A percentile compares a stretch with the other conserved stretches of the same genome.
Evolutionary conservation across 2,329 filamentous ascomycete species (phyloP).

Genomic region (Fusarium agapanthi): DNA sequence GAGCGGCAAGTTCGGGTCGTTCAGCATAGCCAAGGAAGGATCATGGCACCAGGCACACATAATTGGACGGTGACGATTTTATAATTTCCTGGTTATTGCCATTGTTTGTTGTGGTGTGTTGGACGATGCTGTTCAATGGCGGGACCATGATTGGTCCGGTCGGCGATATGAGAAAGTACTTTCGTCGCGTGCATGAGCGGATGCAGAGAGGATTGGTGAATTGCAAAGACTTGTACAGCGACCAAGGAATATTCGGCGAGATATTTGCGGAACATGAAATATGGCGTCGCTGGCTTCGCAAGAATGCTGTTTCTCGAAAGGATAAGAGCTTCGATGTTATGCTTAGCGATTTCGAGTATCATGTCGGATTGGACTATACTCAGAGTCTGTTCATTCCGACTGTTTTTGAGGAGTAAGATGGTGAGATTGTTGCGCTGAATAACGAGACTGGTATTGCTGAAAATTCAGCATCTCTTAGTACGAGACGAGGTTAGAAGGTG

Average conservation of each 20-base stretch:
- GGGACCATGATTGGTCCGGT: slow-evolving; percentile 42
- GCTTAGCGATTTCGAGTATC: slow-evolving; percentile 26
- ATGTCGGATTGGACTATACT: slow-evolving; percentile 31
- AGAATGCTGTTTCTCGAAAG: rapidly evolving
- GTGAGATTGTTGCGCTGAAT: slow-evolving; percentile 17
- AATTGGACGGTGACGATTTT: not conserved
- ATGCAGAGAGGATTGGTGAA: slow-evolving; percentile 23
- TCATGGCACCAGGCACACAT: not conserved
- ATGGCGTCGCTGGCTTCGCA: slow-evolving; percentile 10
- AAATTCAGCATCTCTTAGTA: not conserved
- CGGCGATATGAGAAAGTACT: slow-evolving; percentile 32
- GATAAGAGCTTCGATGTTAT: not conserved
- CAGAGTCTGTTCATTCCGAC: slow-evolving; percentile 33
- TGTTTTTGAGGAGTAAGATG: slow-evolving; percentile 32
- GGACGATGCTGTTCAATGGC: slow-evolving; percentile 32
- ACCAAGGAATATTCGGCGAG: slow-evolving; percentile 43
- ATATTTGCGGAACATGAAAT: slow-evolving; percentile 42
- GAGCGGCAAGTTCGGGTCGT: not conserved
- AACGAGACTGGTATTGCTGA: slow-evolving; percentile 13
- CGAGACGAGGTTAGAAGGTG: slow-evolving; percentile 2
- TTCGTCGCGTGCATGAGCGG: slow-evolving; percentile 31
- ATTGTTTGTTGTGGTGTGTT: rapidly evolving
- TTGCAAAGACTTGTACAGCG: slow-evolving; percentile 25
- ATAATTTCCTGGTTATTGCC: not conserved
- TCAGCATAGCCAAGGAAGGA: not conserved